A percentile compares a stretch with the other conserved stretches of the same genome.
Conservation (phyloP, 2,329 filamentous ascomycete species). For the Dothistroma septosporum region DNA sequence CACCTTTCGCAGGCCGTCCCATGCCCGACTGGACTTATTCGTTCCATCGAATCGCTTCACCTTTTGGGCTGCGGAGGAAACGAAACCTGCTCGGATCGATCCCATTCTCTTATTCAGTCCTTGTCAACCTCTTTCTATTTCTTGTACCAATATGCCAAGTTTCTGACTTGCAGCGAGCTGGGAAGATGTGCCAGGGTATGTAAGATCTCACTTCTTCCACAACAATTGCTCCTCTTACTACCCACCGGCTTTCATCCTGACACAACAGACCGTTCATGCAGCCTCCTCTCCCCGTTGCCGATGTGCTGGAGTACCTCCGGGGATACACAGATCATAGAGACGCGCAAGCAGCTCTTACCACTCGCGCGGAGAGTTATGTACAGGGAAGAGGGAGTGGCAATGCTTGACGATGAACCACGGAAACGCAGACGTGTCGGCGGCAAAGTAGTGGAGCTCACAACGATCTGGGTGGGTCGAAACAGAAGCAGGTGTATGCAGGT, state of each 20-base stretch:
- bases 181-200: background rate
- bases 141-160: conserved; percentile 9
- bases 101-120: background rate
- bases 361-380: background rate
- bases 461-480: background rate
- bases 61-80: background rate
- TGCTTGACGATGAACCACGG: background rate
- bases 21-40: conserved; percentile 13
- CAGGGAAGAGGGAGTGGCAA: background rate
- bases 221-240: background rate
- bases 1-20: conserved; percentile 20
- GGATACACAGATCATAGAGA: background rate
- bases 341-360: background rate
- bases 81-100: background rate
- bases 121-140: background rate
- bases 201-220: background rate
- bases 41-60: conserved; percentile 18
- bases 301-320: background rate
- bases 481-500: background rate
- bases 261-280: conserved; percentile 17
- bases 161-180: background rate
- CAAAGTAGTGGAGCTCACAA: background rate
- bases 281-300: background rate
- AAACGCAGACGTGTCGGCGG: background rate
- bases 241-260: conserved; percentile 28